Conservation (phyloP, 2,329 filamentous ascomycete genomes). For the Diaporthe aspalathi region DNA sequence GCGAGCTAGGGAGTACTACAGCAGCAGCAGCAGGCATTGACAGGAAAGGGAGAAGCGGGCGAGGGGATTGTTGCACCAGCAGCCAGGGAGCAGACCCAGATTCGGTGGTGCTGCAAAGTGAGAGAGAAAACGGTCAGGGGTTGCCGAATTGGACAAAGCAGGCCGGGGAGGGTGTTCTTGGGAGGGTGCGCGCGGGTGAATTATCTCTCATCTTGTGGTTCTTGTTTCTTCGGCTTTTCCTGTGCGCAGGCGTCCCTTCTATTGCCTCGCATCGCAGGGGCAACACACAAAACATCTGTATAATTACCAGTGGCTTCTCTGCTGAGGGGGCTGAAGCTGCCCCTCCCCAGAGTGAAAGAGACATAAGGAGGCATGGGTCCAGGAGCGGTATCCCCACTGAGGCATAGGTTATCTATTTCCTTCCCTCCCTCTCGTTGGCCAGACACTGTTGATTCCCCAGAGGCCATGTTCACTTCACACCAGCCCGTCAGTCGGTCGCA, state of each 20-base stretch:
- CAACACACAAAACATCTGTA: conserved; percentile 4
- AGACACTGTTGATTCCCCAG: background rate
- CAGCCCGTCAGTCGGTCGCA: background rate
- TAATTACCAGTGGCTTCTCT: conserved; percentile 27
- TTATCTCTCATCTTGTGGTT: conserved; percentile 19
- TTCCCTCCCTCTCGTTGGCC: background rate
- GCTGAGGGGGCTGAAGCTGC: background rate
- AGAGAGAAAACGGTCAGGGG: background rate
- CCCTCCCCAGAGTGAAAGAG: background rate
- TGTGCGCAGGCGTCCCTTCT: background rate
- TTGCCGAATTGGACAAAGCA: background rate
- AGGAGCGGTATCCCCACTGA: background rate
- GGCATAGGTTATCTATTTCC: conserved; percentile 2
- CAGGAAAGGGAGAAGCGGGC: background rate
- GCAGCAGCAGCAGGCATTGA: conserved; percentile 16
- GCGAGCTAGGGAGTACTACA: conserved; percentile 16
- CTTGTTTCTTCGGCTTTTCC: background rate
- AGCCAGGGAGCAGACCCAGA: background rate
- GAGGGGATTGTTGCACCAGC: background rate
- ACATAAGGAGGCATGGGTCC: background rate
- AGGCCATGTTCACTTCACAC: background rate
- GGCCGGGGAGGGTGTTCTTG: background rate
- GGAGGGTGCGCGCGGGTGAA: background rate
- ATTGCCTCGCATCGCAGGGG: conserved; percentile 10
- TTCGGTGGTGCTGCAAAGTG: background rate